These are phyloP conservation scores for Naganishia sp. DNA, from an alignment of 1,284 basidiomycete species.

Conservation along the genomic window DNA sequence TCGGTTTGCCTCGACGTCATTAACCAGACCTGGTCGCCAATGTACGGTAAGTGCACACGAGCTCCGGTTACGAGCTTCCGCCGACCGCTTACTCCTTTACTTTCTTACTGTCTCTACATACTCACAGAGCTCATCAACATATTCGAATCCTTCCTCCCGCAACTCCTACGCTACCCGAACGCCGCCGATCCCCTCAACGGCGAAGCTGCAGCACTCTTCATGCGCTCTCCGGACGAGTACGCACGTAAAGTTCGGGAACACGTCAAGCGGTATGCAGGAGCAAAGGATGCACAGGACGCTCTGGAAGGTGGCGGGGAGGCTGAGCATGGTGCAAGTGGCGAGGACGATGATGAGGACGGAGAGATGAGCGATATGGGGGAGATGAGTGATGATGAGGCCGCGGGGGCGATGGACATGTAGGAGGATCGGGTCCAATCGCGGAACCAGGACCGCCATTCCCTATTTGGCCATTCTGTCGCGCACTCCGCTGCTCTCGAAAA, in stretches of 20 bases:
- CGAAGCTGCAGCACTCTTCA: slow-evolving; percentile 92
- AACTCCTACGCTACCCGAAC: slow-evolving; percentile 94
- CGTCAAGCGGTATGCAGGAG: slow-evolving; percentile 55
- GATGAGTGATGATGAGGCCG: slow-evolving; percentile 67
- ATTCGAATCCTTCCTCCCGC: slow-evolving; percentile 96
- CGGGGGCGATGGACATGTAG: slow-evolving; percentile 42
- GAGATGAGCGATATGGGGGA: slow-evolving; percentile 93
- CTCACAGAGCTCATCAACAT: slow-evolving; percentile 95
- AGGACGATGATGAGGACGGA: slow-evolving; percentile 62
- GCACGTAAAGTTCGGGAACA: slow-evolving; percentile 79
- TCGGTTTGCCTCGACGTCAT: slow-evolving; percentile 96
- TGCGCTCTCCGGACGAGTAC: slow-evolving; percentile 95
- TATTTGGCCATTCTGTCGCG: no score
- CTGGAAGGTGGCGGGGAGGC: slow-evolving; percentile 49
- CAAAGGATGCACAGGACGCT: slow-evolving; percentile 53
- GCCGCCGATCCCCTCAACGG: slow-evolving; percentile 97
- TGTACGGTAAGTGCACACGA: slow-evolving; percentile 72
- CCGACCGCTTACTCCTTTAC: neutral
- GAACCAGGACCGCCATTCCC: neutral
- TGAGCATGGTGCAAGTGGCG: slow-evolving; percentile 47
- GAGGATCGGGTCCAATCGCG: neutral
- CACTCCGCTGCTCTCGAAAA: no score
- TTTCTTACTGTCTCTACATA: neutral
- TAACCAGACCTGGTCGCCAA: slow-evolving; percentile 99
- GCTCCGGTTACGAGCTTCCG: slow-evolving; percentile 16